Evolutionary conservation across 495 filamentous ascomycete genomes (phyloP).

Genomic region (Aspergillus leporis): DNA sequence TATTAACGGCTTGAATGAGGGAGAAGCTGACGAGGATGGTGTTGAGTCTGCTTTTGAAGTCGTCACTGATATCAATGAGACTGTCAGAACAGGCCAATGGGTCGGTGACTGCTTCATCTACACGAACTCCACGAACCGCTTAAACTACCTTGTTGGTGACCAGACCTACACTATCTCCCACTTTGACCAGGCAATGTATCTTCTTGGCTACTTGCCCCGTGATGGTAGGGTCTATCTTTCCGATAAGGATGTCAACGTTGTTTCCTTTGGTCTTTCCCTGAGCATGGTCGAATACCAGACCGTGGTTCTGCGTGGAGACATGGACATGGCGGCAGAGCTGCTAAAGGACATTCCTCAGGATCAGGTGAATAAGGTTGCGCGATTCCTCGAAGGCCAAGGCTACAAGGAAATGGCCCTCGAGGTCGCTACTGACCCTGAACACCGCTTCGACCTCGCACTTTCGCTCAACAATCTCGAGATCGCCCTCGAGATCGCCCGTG

Average conservation of each 20-base stretch:
- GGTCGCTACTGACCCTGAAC: conserved; percentile 93
- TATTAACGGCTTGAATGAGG: conserved; percentile 74
- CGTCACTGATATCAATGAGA: conserved; percentile 92
- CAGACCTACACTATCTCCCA: conserved; percentile 98
- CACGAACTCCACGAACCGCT: conserved; percentile 91
- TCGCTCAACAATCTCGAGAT: conserved; percentile 79
- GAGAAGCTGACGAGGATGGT: conserved; percentile 87
- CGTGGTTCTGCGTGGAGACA: conserved; percentile 88
- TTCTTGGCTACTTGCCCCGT: conserved; percentile 91
- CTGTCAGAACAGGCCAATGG: conserved; percentile 94
- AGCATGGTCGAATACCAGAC: conserved; percentile 98
- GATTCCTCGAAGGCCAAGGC: conserved; percentile 96
- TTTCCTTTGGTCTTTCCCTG: conserved; percentile 88
- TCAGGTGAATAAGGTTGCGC: conserved; percentile 95
- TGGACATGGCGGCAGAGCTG: conserved; percentile 86
- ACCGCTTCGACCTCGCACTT: conserved; percentile 93
- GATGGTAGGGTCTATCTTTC: conserved; percentile 91
- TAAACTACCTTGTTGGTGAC: conserved; percentile 98
- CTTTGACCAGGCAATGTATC: conserved; percentile 93
- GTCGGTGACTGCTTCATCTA: conserved; percentile 99
- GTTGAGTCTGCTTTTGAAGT: conserved; percentile 97
- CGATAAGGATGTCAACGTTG: conserved; percentile 91
- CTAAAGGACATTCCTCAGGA: conserved; percentile 80
- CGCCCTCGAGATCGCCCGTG: conserved; percentile 78
- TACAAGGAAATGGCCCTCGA: conserved; percentile 94